These are phyloP conservation scores for Hymenotorrendiella dingleyae DNA, from an alignment of 2,329 filamentous ascomycete species.

Conservation along the genomic window DNA sequence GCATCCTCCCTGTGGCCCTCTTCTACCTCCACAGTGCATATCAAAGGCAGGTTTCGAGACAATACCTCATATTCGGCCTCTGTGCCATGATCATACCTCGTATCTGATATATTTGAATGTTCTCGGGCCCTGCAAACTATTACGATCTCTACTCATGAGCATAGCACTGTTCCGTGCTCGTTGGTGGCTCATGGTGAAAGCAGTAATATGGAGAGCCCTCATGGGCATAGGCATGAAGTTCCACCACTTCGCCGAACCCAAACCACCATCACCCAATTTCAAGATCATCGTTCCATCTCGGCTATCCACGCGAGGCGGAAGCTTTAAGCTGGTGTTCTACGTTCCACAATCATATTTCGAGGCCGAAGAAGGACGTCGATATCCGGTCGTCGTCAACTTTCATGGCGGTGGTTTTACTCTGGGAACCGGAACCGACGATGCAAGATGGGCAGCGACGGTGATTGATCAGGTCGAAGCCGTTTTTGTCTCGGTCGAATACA, in stretches of 20 bases:
- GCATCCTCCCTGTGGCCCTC: too few species aligned
- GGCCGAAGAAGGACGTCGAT: conserved; percentile 25
- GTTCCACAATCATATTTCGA: conserved; percentile 34
- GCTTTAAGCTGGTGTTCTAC: conserved; percentile 39
- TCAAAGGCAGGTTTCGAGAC: too few species aligned
- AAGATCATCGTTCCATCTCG: conserved; percentile 29
- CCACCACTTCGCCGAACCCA: conserved; percentile 28
- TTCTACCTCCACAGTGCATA: too few species aligned
- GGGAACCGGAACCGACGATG: conserved; percentile 57
- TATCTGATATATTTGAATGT: too few species aligned
- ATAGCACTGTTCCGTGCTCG: conserved; percentile 10
- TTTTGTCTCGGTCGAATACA: conserved; percentile 60
- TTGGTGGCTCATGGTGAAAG: conserved; percentile 27
- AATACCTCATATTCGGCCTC: too few species aligned
- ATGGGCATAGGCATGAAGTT: conserved; percentile 32
- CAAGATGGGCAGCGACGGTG: conserved; percentile 52
- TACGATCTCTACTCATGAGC: conserved; percentile 20
- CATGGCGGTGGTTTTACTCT: conserved; percentile 64
- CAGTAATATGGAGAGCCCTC: conserved; percentile 29
- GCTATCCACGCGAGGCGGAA: conserved; percentile 23
- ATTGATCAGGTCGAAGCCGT: conserved; percentile 47
- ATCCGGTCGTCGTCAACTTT: conserved; percentile 56
- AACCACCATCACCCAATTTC: conserved; percentile 27
- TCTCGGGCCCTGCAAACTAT: too few species aligned
- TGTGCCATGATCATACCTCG: too few species aligned